Evolutionary conservation across 2,329 filamentous ascomycete species (phyloP), one percentile per base, ranked within the genome.

Genomic region (Parastagonospora avenae): DNA sequence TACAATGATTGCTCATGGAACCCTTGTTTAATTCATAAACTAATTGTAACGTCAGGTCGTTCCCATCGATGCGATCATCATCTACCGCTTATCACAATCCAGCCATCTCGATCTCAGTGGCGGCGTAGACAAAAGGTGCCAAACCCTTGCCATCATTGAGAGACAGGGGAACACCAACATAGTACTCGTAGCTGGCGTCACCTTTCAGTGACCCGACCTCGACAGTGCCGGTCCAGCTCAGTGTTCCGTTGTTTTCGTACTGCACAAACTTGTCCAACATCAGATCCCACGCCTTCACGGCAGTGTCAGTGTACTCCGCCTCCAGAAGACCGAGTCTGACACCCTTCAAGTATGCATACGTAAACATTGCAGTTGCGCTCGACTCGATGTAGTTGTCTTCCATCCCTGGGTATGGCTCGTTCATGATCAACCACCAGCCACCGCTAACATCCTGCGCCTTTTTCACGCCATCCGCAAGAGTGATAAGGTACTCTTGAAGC

Each of bases 371-470:
- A 2, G 80, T 80, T 7, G 78, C 83, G 29, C 82, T 84, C 30
- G 80, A 82, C 71, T 87, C 82, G 41, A 86, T 80, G 65, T 83
- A 87, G 66, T 87, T 86, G 2, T 82, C 82, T 39, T 76, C 55
- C 33, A 52, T 62, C 6, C 69, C 67, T 8, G 66, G 75, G 47
- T 80, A 79, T 24, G 75, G 67, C 49, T 78, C 74, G 57, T 77
- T 78, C 77, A 85, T 82, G 37, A 85, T 73, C 44, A 85, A 70
- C 79, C 81, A 85, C 82, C 83, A 86, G 6, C 80, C 82, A 0
- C 82, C 80, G 4, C 66, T 73, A 2, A 56, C 58, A 48, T 81
- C 79, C 16, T 77, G 77, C 0, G 75, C 72, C 8, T 62, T 60
- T 47, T 75, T 74, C 2, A 83, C 54, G 0, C 77, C 78, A 1